Percentiles rank a stretch among this genome's conserved stretches.
Conservation (phyloP, 371 early-diverging fungal species). For the Catenaria anguillulae region DNA sequence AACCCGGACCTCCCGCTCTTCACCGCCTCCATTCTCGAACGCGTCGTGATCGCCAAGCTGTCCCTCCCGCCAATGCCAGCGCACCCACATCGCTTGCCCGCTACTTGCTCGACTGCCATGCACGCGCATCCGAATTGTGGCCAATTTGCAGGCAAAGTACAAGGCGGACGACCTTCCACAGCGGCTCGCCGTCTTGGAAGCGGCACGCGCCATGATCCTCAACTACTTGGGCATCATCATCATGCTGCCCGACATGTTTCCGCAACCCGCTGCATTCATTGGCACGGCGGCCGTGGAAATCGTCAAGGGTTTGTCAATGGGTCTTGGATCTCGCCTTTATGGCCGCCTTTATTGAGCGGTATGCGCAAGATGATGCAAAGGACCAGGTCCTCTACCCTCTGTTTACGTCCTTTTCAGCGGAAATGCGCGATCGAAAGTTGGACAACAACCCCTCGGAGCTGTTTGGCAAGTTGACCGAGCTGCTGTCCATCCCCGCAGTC, state of each 20-base stretch:
- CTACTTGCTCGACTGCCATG: conserved; percentile 67
- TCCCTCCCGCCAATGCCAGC: conserved; percentile 32
- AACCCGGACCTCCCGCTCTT: conserved; percentile 31
- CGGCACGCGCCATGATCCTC: conserved; percentile 39
- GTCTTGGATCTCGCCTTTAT: background rate
- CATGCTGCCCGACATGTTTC: conserved; percentile 75
- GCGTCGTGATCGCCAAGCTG: conserved; percentile 59
- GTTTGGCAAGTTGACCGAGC: too few species aligned
- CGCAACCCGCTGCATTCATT: conserved; percentile 28
- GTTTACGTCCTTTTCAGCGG: too few species aligned
- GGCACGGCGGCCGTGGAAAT: background rate
- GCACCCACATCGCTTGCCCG: conserved; percentile 34
- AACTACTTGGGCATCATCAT: conserved; percentile 73
- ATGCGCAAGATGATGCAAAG: conserved; percentile 1
- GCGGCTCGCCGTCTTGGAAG: conserved; percentile 42
- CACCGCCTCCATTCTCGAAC: conserved; percentile 43
- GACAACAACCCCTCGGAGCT: too few species aligned
- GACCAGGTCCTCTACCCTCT: conserved; percentile 6
- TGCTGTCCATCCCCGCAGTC: too few species aligned
- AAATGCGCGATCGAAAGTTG: too few species aligned
- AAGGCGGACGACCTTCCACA: conserved; percentile 24
- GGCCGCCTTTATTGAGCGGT: background rate
- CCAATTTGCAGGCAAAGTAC: conserved; percentile 33
- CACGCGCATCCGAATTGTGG: conserved; percentile 36
- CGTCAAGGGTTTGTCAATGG: background rate